Evolutionary conservation across 371 early-diverging fungal genomes (phyloP), one percentile per base, ranked within the genome.

Genomic region (Blastocladiella emersonii): DNA sequence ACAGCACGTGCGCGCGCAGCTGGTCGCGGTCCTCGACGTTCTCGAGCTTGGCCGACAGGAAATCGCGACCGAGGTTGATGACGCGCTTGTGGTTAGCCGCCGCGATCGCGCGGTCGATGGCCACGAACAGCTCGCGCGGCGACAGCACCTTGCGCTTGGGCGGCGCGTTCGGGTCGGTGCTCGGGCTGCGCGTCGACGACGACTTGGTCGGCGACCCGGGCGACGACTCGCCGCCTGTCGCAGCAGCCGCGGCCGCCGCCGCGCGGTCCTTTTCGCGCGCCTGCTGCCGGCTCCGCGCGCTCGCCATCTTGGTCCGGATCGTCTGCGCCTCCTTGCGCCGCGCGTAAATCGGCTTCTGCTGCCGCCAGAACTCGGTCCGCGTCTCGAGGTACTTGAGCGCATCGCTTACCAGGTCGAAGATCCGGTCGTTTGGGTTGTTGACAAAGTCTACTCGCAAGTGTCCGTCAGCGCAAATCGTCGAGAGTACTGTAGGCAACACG

Each of bases 351-450:
- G 79, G 79, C 51, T 76, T 68, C 66, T 78, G 77, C 71, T 78
- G 76, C 51, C 75, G 66, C 79, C 79, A 79, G 61, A 79, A 79
- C n/a, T 74, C 78, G 27, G 75, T 61, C n/a, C 79, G 67, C 6
- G 69, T 67, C 17, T 65, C 56, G n/a, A 79, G 70, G 66, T 74
- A 79, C 57, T 67, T 41, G 35, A 79, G 62, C 34, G 74, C 79
- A 21, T 78, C 73, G 8, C 56, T 60, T 39, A 79, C 74, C 23
- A 74, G 67, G n/a, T 48, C 43, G 30, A 63, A 10, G 32, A 79
- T 65, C 19, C 72, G 56, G 34, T 67, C 70, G 65, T 77, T 73
- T 10, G 76, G 77, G 51, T 66, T 65, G 15, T 72, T 70, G 17
- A 64, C 64, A 39, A 78, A 74, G 63, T 76, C 78, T n/a, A 34